Percentiles rank a stretch among this genome's conserved stretches.
These are phyloP conservation scores for Metschnikowia drakensbergensis DNA, from an alignment of 805 yeast genomes.

Conservation along the genomic window DNA sequence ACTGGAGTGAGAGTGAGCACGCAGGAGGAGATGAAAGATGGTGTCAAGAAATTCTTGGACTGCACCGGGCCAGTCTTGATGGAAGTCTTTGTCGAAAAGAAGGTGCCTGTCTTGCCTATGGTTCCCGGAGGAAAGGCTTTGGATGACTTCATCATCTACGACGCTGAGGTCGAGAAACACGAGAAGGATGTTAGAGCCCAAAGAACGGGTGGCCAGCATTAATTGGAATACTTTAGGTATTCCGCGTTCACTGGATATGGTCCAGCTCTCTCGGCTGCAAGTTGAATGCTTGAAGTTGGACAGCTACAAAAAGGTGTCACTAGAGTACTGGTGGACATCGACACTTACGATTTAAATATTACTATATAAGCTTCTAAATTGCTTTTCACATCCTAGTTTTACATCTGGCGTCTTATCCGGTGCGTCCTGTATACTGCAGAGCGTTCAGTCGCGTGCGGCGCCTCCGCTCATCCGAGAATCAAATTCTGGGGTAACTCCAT, in stretches of 20 bases:
- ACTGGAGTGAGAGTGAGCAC: slow-evolving; percentile 71
- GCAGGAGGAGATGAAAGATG: slow-evolving; percentile 55
- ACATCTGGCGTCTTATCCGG: no score
- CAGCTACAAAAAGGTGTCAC: no score
- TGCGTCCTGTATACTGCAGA: neutral
- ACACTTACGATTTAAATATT: no score
- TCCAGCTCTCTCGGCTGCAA: no score
- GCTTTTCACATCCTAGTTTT: no score
- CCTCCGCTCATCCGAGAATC: slow-evolving; percentile 4
- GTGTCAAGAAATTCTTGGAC: slow-evolving; percentile 62
- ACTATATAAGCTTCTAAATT: no score
- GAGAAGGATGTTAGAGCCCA: slow-evolving; percentile 62
- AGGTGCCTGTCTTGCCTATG: slow-evolving; percentile 97
- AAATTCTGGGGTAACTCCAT: slow-evolving; percentile 4
- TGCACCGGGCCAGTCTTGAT: slow-evolving; percentile 79
- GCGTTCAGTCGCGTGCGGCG: neutral
- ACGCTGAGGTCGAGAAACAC: slow-evolving; percentile 73
- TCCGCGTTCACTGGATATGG: no score
- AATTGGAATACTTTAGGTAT: slow-evolving; percentile 8
- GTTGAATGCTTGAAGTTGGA: no score
- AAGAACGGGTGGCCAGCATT: slow-evolving; percentile 73
- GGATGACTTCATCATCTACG: slow-evolving; percentile 87
- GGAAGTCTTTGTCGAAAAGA: slow-evolving; percentile 87
- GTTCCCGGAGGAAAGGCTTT: slow-evolving; percentile 95
- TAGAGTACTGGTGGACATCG: no score